Base-by-base conservation (phyloP, 2,329 filamentous ascomycete species). In the Ramularia collo-cygni region DNA sequence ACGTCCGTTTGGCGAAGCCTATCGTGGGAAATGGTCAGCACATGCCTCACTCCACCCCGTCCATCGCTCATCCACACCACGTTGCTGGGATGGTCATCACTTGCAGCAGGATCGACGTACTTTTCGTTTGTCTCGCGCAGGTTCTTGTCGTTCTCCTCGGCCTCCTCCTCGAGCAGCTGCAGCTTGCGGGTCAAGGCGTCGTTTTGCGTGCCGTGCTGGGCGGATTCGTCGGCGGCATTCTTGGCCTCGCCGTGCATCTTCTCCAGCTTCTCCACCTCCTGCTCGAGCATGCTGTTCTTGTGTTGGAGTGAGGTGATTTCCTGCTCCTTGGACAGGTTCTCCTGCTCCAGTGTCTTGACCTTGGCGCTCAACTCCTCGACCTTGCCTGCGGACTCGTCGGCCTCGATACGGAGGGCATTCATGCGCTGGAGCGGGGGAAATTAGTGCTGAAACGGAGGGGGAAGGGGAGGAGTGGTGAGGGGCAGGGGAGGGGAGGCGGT, bases 1-100 rank as follows among this genome's bases (percentile, higher is more conserved):
- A 96, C 88, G 66, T 98, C 92, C 71, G 92, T 95, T 74, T 95
- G 89, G 67, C 92, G 89, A 63, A 96, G 86, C 74, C 92, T 98
- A 57, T 52, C 38, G n/a, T 14, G 26, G 29, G 18, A 27, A 35
- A 34, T 19, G 21, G 43, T 51, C 45, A 49, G 43, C 42, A 32
- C 33, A 26, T 26, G 9, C 26, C 9, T 10, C 12, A 26, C 38
- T 29, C 38, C 33, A 30, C 30, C 32, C 43, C 39, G 40, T 26
- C 42, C 39, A 26, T 46, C 40, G 29, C 40, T 35, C 43, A 39
- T 42, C 36, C 19, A 32, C 33, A 45, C 33, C 36, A 37, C 37
- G 10, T 10, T 15, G 14, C 12, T 9, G 3, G 7, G 10, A 18
- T 24, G 9, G 6, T 14, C 24, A 21, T 13, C 17, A 21, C 12